These are phyloP conservation scores for Musa acuminata DNA, from an alignment of 176 grass and related monocot species.

Conservation along the genomic window DNA sequence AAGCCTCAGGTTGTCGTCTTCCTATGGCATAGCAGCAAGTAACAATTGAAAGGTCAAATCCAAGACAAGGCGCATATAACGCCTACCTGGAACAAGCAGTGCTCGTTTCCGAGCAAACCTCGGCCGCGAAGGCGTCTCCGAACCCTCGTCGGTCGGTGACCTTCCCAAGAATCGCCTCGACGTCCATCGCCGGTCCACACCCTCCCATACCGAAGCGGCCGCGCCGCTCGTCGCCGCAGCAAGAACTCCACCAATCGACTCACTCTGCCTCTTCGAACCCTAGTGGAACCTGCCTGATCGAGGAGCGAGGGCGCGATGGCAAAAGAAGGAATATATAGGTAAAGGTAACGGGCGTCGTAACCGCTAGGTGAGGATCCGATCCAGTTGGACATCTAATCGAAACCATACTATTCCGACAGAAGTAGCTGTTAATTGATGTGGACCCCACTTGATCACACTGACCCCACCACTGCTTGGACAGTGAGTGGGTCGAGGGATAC, in stretches of 20 bases:
- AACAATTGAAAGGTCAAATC: background rate
- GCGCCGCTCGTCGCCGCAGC: background rate
- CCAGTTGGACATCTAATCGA: background rate
- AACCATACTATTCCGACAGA: constrained; percentile 41
- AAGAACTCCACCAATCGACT: background rate
- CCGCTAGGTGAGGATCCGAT: background rate
- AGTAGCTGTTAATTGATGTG: constrained; percentile 21
- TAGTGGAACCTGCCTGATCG: background rate
- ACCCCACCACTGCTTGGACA: too few relatives aligned
- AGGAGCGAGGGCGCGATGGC: background rate
- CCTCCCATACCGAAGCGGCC: background rate
- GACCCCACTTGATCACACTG: constrained; percentile 12
- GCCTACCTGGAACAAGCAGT: constrained; percentile 73
- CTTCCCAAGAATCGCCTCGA: constrained; percentile 49
- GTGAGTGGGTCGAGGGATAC: too few relatives aligned
- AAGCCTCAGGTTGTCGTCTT: background rate
- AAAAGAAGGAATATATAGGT: background rate
- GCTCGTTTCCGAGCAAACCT: constrained; percentile 52
- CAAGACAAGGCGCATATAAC: background rate
- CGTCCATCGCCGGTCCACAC: constrained; percentile 49
- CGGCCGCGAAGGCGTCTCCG: constrained; percentile 56
- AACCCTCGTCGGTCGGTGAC: constrained; percentile 57
- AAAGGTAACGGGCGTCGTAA: background rate
- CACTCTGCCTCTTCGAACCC: background rate
- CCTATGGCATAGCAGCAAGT: background rate